Base-by-base conservation (phyloP, 1,284 basidiomycete species). In the Leccinum subspadiceum region DNA sequence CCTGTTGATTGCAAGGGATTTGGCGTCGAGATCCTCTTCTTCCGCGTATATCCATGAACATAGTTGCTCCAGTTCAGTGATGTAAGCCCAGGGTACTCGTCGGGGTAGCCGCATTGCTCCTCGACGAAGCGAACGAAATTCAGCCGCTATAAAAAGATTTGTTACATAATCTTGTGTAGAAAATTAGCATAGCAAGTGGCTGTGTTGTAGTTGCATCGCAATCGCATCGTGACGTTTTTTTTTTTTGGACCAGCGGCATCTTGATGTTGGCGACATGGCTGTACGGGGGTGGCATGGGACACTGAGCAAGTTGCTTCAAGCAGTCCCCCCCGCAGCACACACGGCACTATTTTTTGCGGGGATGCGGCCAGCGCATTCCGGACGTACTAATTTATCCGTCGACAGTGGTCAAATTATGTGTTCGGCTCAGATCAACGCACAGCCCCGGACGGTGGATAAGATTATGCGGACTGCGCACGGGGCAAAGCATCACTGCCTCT, bases 21-120 rank as follows among this genome's bases (percentile, higher is more conserved):
- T 88, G 4, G 87, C 72, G 8, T 78, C 74, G 13, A 78, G 46
- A 69, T 90, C 86, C 31, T 80, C 78, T 59, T 87, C 83, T 60
- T 93, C 88, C 4, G 81, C 72, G 69, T 88, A 96, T 65, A 96
- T 86, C 82, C 88, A 89, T 4, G 85, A 80, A 73, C 89, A 95
- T 6, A 97, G 78, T 69, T 93, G 84, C 54, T 92, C 89, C 10
- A 97, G 80, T 74, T 97, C 94, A 20, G 77, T 70, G 10, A 86
- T 73, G 53, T 83, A 82, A 4, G 85, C 77, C 95, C 95, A 97
- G 1, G 93, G 92, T 1, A 94, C 89, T 57, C 93, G 83, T 62
- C 90, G 85, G 53, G 93, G 93, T 20, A 92, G 80, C 62, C 83
- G 80, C 92, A 94, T 94, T 33, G 53, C 53, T 54, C 39, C 51